Evolutionary conservation across 164 flowering plant genomes (phyloP), one percentile per base, ranked within the genome.

Genomic region (Tetracentron sinense): DNA sequence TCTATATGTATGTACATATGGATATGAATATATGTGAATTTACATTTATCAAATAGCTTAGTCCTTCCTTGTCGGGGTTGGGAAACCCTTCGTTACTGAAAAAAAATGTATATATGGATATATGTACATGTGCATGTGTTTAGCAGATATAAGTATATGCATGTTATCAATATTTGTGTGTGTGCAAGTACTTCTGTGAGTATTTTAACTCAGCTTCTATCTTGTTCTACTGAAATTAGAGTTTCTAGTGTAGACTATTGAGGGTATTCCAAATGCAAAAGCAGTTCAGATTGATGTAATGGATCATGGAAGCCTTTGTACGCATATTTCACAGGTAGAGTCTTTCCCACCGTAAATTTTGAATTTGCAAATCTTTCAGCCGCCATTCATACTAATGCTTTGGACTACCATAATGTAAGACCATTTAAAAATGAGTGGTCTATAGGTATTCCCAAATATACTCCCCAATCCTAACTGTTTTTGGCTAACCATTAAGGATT

Each of bases 271-370:
- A 60, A 80, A 92, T 74, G 88, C 90, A 68, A 77, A 62, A 14
- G 94, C 97, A 28, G 61, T 83, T 77, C 83, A 88, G 80, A 89
- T 95, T 64, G 97, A 95, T 76, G 83, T 82, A 56, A 64, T 22
- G 69, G 84, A 88, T 69, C 59, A 73, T 65, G 84, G 38, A 66
- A 77, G 76, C 68, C 97, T 95, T 60, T 46, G 50, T 33, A 77
- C 81, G 50, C 78, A 72, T 69, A 75, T 95, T 68, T 77, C 89
- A 55, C 78, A 90, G 99, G 99, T 94, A 78, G 59, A 42, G 15
- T 61, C 4, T 51, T 58, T 48, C 23, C 33, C 26, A 22, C 20
- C 2, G 6, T 12, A 42, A 15, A 11, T 19, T 23, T 63, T 51
- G 2, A 17, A 64, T 53, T 27, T 17, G 15, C 47, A 17, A 60